phyloP scores from a whole-genome alignment of 768 basidiomycete species.

The Russula earlei region DNA sequence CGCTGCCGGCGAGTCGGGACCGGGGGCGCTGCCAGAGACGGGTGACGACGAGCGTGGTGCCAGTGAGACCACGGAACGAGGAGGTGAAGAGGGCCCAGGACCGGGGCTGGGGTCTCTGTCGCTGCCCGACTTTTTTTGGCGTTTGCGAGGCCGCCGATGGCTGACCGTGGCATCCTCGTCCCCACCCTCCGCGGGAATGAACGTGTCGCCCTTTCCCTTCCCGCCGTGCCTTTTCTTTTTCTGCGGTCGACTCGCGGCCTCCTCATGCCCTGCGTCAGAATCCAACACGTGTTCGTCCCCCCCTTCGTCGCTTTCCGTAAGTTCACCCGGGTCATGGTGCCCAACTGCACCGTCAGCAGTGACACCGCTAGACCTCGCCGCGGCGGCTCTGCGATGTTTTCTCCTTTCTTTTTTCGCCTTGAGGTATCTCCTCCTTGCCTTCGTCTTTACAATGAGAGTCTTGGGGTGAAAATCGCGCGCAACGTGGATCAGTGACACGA shows the following conservation, averaged over 20 bases:
- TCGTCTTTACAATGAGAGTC: conserved; percentile 39
- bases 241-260: neutral
- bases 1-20: neutral
- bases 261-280: neutral
- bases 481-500: neutral
- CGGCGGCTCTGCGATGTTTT: conserved; percentile 37
- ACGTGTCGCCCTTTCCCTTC: neutral
- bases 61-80: no score
- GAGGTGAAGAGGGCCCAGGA: neutral
- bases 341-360: conserved; percentile 18
- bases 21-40: conserved; percentile 3
- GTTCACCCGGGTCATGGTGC: conserved; percentile 21
- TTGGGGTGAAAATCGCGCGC: neutral
- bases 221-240: neutral
- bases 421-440: conserved; percentile 63
- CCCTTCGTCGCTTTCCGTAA: neutral
- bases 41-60: neutral
- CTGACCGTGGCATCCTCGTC: neutral
- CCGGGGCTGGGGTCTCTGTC: neutral
- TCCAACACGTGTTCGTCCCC: neutral
- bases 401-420: conserved; percentile 61
- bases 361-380: conserved; percentile 22
- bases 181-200: neutral
- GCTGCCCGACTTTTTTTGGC: conserved; percentile 22
- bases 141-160: conserved; percentile 36